Evolutionary conservation across 176 grass and related monocot genomes (phyloP).

Genomic region (Lolium perenne): DNA sequence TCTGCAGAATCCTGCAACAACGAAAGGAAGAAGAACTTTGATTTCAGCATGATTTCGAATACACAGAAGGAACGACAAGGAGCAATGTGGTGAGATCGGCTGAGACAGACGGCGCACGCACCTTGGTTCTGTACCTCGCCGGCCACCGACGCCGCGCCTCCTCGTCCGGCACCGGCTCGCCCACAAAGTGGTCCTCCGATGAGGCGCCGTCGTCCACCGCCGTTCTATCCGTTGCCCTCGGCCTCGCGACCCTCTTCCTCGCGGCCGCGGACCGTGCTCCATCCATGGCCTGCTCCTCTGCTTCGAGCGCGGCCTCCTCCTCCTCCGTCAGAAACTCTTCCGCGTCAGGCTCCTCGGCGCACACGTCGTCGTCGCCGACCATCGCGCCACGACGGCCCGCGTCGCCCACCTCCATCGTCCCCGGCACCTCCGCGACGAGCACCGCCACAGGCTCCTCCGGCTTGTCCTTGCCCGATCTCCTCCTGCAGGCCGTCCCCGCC

Average conservation of each 20-base stretch:
- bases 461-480: too few relatives aligned
- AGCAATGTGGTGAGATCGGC: too few relatives aligned
- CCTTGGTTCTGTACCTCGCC: background rate
- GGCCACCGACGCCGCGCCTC: background rate
- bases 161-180: background rate
- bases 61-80: too few relatives aligned
- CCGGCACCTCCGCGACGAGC: too few relatives aligned
- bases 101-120: background rate
- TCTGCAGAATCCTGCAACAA: too few relatives aligned
- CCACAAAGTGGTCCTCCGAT: background rate
- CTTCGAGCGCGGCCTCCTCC: background rate
- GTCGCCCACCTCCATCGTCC: background rate
- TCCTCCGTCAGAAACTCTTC: background rate
- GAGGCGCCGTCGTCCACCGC: background rate
- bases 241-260: background rate
- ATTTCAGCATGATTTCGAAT: too few relatives aligned
- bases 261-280: background rate
- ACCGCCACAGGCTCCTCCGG: too few relatives aligned
- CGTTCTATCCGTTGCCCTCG: background rate
- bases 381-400: too few relatives aligned
- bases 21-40: too few relatives aligned
- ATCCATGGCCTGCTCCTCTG: background rate
- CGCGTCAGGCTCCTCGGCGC: background rate
- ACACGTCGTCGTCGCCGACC: background rate
- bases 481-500: too few relatives aligned